Evolutionary conservation across 2,329 filamentous ascomycete genomes (phyloP), one percentile per base, ranked within the genome.

Genomic region (Arthrobotrys pseudoclavata): DNA sequence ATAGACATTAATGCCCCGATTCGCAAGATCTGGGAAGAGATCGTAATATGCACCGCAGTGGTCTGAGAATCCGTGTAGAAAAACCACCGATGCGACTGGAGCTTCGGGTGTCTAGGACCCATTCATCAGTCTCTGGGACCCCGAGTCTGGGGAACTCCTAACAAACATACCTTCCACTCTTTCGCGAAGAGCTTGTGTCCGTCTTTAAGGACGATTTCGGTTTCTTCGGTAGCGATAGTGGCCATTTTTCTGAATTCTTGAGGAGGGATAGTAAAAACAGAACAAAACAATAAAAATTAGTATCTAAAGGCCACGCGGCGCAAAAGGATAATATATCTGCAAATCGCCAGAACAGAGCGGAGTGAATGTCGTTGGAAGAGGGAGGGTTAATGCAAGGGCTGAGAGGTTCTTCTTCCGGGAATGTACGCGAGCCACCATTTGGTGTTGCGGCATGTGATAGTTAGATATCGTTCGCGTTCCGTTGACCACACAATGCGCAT

Each of bases 41-140:
- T 87, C 87, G 82, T 90, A 88, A 85, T 97, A 96, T 74, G 89
- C 88, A 84, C 92, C 90, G 83, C 86, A 86, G 84, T 96, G 93
- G 84, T 97, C 94, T 83, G 90, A 93, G 86, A 94, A 97, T 81
- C 94, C 94, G 85, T 97, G 94, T 79, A 97, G 85, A 84, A 96
- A 92, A 81, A 96, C 86, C 61, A 97, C 84, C 80, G 92, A 91
- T 40, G 94, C 94, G 81, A 87, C 88, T 69, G 87, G 84, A 12
- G 86, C 84, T 13, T 85, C 87, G 31, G 87, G 83, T 31, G 89
- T 89, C 90, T 90, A 42, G 52, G 24, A 80, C 71, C 18, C 75
- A 71, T 75, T 71, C 22, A 62, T 66, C 26, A 68, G 66, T 52
- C 22, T 15, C 53, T 60, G 47, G 64, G 20, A 64, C 48, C 12